Base-by-base conservation (phyloP, 2,329 filamentous ascomycete species). In the Epicoccum nigrum region DNA sequence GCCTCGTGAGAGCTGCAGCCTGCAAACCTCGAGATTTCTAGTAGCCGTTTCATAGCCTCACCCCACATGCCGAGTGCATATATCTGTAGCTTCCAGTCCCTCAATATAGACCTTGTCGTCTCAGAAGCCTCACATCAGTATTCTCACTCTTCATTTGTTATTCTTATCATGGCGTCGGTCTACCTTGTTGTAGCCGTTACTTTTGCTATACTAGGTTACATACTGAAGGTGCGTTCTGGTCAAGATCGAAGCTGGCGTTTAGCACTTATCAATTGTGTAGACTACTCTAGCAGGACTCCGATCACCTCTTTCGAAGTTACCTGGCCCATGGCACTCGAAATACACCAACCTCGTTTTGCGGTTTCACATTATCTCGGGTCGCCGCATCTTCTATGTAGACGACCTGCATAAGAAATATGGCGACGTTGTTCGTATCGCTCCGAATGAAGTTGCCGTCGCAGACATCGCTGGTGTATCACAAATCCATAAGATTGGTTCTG, bases 321-420 rank as follows among this genome's bases (percentile, higher is more conserved):
- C 68, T n/a, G 68, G 69, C 3, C 63, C 69, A 23, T 67, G 64
- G 62, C 60, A 67, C 35, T 61, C 64, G 0, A 57, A 51, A 25
- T 69, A 68, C 37, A 71, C 66, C 5, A 62, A 67, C 35, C 45
- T 69, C 9, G 57, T 62, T 17, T 61, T 77, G 9, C 74, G 74
- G 30, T 58, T 66, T 11, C 66, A 72, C n/a, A 66, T 70, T 15
- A 45, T 76, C 5, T 56, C 58, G 5, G 74, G 74, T 8, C 66
- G 65, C 4, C 69, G 74, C 7, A 67, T 73, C 33, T 70, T 73
- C 51, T 74, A 74, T 56, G 68, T 76, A 17, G 62, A 77, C 40
- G 54, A 58, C 2, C 60, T 77, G 2, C 75, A 77, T 54, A 25
- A 62, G 17, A 47, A 47, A 41, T 66, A 71, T 49, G 65, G 65